These are phyloP conservation scores for Tuber umbilicatum DNA, from an alignment of 495 filamentous ascomycete species.

Conservation along the genomic window DNA sequence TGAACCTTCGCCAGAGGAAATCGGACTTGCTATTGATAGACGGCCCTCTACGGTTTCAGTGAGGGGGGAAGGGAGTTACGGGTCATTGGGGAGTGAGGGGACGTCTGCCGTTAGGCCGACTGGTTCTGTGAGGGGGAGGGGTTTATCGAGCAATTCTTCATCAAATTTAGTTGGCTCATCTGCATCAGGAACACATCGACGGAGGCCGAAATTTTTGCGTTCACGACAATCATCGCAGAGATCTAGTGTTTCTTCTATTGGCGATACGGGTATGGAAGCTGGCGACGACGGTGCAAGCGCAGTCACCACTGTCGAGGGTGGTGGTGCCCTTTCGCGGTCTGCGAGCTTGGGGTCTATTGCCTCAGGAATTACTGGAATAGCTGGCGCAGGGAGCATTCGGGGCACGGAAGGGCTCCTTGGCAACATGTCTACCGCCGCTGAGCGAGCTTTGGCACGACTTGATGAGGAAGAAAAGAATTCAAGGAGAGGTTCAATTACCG, in stretches of 20 bases:
- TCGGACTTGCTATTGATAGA: conserved; percentile 33
- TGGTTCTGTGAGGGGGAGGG: conserved; percentile 13
- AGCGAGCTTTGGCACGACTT: conserved; percentile 55
- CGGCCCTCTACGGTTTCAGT: conserved; percentile 32
- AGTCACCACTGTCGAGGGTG: conserved; percentile 27
- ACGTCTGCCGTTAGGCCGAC: conserved; percentile 12
- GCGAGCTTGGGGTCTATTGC: conserved; percentile 91
- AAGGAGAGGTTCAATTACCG: conserved; percentile 38
- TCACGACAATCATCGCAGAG: conserved; percentile 30
- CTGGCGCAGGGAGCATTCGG: conserved; percentile 47
- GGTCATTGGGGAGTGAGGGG: neutral
- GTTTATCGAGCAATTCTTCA: conserved; percentile 19
- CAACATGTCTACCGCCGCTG: conserved; percentile 42
- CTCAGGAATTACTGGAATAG: conserved; percentile 76
- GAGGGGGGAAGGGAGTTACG: conserved; percentile 18
- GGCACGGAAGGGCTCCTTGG: conserved; percentile 19
- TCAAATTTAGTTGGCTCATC: conserved; percentile 16
- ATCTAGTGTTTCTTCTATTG: conserved; percentile 33
- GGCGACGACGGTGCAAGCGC: conserved; percentile 36
- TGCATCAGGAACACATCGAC: conserved; percentile 8
- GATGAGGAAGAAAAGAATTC: conserved; percentile 53
- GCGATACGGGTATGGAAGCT: conserved; percentile 28
- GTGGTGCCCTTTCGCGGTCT: conserved; percentile 59
- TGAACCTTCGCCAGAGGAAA: conserved; percentile 22
- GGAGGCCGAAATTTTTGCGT: conserved; percentile 37